Base-by-base conservation (phyloP, 345 rosid species). In the Toxicodendron radicans region DNA sequence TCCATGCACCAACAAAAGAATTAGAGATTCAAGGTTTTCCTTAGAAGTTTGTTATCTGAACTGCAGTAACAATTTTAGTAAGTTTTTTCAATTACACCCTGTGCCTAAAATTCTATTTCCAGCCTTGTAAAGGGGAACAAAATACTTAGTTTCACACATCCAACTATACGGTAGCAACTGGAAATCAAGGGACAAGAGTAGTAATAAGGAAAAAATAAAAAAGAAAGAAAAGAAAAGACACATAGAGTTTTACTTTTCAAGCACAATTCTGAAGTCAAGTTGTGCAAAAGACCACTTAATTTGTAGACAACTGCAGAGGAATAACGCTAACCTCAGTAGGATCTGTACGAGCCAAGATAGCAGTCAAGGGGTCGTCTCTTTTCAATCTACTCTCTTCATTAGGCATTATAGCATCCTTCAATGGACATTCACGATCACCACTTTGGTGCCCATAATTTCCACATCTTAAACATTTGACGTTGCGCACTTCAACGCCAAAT, bases 401-500 rank as follows among this genome's bases (percentile, higher is more conserved):
- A 58, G 99, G 99, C 98, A 95, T 95, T 67, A 91, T 91, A 76
- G 68, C 94, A 91, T 95, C 99, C 90, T 90, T 95, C 80, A 95
- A 57, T 49, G 97, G 98, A 73, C 99, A 95, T 66, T 95, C 97
- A 81, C 95, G 96, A 74, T 95, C 98, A 78, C 99, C 98, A 75
- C 97, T 93, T 85, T 95, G 99, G 70, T 93, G 99, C 32, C 99
- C 99, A 73, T 49, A 91, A 77, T 78, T 92, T 75, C 97, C 95
- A 69, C 99, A 93, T 82, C 99, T 89, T 77, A 91, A 67, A 79
- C 99, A 95, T 84, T 90, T 95, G 61, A 91, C 98, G 81, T 93
- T 93, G 24, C 94, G 94, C 71, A 95, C 74, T 83, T 95, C 98
- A 70, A 95, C 85, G 41, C 84, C 99, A 90, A 93, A 95, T 69